Conservation (phyloP, 2,329 filamentous ascomycete genomes). For the Dactylellina drechsleri region DNA sequence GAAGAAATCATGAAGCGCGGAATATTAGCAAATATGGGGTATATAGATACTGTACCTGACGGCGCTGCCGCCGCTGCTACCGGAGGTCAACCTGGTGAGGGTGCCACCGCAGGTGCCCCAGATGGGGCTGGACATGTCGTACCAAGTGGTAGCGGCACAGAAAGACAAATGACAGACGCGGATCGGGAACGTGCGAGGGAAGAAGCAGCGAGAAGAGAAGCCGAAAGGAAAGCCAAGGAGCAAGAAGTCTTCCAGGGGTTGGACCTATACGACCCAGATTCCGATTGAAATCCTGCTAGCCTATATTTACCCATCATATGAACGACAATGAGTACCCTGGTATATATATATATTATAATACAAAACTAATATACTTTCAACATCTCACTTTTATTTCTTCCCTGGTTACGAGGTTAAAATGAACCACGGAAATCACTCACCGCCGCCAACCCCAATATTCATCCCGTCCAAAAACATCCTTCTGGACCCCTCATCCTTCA, state of each 20-base stretch:
- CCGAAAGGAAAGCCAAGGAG: conserved; percentile 61
- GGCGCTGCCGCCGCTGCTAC: conserved; percentile 70
- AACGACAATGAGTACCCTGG: too few relatives aligned
- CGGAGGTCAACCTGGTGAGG: conserved; percentile 61
- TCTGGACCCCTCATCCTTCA: conserved; percentile 20
- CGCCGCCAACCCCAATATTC: conserved; percentile 26
- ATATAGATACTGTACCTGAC: conserved; percentile 63
- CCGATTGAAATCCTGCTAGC: conserved; percentile 58
- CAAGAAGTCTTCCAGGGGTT: conserved; percentile 61
- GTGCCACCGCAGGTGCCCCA: conserved; percentile 59
- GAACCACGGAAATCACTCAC: too few relatives aligned
- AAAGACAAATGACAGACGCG: conserved; percentile 60
- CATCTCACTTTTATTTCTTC: too few relatives aligned
- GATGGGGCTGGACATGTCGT: conserved; percentile 50
- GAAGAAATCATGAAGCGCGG: conserved; percentile 76
- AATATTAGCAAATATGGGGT: conserved; percentile 69
- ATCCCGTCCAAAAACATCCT: conserved; percentile 37
- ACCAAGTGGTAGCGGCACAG: conserved; percentile 55
- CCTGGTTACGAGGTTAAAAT: too few relatives aligned
- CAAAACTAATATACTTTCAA: too few relatives aligned
- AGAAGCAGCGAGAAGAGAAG: conserved; percentile 54
- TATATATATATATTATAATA: too few relatives aligned
- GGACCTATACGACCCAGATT: conserved; percentile 63
- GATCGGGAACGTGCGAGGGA: conserved; percentile 59
- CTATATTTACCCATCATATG: background rate